A percentile compares a stretch with the other conserved stretches of the same genome.
Evolutionary conservation across 495 filamentous ascomycete species (phyloP).

Genomic region (Trichocladium antarcticum): DNA sequence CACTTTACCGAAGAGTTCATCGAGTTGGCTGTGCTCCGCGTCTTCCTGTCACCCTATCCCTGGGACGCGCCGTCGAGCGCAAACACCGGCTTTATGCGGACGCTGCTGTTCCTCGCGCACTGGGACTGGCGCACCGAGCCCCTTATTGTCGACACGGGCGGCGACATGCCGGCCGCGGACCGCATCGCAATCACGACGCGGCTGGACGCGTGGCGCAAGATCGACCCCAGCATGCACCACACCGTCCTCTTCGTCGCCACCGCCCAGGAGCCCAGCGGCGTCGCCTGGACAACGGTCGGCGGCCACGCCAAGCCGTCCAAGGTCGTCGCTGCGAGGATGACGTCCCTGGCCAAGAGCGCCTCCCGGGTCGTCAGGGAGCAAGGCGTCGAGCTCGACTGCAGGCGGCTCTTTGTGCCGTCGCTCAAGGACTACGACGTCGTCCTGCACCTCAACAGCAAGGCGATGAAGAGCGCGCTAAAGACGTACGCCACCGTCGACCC

Average conservation of each 20-base stretch:
- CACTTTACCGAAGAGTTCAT: constrained; percentile 72
- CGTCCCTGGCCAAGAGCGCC: constrained; percentile 63
- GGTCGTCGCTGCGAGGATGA: constrained; percentile 77
- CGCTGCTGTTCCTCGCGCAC: constrained; percentile 59
- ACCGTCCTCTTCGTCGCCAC: constrained; percentile 74
- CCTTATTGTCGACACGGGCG: constrained; percentile 62
- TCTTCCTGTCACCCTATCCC: constrained; percentile 73
- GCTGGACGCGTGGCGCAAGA: constrained; percentile 68
- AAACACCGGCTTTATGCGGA: constrained; percentile 72
- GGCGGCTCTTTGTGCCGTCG: constrained; percentile 55
- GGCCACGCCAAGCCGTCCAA: constrained; percentile 47
- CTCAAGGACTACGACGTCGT: constrained; percentile 76
- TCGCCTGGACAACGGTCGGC: constrained; percentile 63
- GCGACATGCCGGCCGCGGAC: constrained; percentile 42
- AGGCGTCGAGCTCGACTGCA: constrained; percentile 44
- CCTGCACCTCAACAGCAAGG: constrained; percentile 52
- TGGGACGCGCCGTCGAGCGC: constrained; percentile 68
- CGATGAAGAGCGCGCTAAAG: constrained; percentile 19
- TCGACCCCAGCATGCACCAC: constrained; percentile 80
- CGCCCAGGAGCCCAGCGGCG: constrained; percentile 61
- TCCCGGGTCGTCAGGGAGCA: constrained; percentile 48
- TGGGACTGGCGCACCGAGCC: constrained; percentile 90
- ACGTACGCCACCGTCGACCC: constrained; percentile 21
- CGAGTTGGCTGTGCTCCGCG: constrained; percentile 63
- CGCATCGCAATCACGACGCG: constrained; percentile 53